Conservation (phyloP, 495 filamentous ascomycete species). For the Sabuloglossum arenarium region DNA sequence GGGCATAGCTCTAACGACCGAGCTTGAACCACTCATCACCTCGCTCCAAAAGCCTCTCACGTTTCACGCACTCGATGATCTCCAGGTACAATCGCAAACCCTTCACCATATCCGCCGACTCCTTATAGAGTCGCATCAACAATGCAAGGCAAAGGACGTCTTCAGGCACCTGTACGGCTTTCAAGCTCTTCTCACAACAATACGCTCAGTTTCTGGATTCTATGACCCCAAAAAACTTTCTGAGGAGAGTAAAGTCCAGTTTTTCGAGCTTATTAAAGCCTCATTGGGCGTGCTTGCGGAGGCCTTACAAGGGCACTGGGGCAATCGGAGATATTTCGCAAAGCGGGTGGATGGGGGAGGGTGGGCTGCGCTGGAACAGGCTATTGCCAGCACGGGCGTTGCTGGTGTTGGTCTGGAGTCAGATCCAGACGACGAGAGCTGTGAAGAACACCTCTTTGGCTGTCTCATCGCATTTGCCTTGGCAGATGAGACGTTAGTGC, state of each 20-base stretch:
- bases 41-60: slow-evolving; percentile 17
- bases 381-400: slow-evolving; percentile 37
- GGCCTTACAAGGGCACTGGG: slow-evolving; percentile 57
- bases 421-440: slow-evolving; percentile 33
- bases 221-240: slow-evolving; percentile 43
- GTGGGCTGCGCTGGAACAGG: slow-evolving; percentile 53
- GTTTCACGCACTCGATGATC: slow-evolving; percentile 3
- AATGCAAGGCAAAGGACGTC: slow-evolving; percentile 40
- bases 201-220: slow-evolving; percentile 45
- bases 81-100: not conserved
- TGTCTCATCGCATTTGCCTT: slow-evolving; percentile 65
- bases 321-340: slow-evolving; percentile 73
- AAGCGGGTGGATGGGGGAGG: slow-evolving; percentile 52
- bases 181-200: slow-evolving; percentile 42
- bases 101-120: slow-evolving; percentile 29
- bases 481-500: slow-evolving; percentile 46
- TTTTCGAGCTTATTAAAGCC: slow-evolving; percentile 50
- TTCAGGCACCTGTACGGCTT: slow-evolving; percentile 76
- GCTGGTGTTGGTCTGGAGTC: slow-evolving; percentile 21
- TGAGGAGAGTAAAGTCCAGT: slow-evolving; percentile 33
- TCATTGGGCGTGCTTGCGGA: slow-evolving; percentile 52
- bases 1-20: slow-evolving; percentile 33
- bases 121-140: slow-evolving; percentile 28
- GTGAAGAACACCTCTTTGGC: slow-evolving; percentile 60
- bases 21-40: slow-evolving; percentile 37